Base-by-base conservation (phyloP, 352 stramenopile species). In the Globisporangium cystogenes region DNA sequence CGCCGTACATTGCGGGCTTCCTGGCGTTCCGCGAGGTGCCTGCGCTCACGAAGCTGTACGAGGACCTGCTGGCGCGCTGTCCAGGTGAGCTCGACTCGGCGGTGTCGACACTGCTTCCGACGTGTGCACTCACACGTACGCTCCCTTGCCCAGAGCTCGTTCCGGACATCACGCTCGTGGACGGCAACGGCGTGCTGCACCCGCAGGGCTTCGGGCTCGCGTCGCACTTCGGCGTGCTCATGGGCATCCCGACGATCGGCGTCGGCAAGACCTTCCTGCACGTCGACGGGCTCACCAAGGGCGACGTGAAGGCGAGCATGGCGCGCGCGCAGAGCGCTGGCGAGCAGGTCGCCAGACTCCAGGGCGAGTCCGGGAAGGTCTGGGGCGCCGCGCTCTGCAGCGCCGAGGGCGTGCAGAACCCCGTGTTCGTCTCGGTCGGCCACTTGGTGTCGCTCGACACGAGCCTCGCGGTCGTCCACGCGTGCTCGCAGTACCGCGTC, bases 141-240 rank as follows among this genome's bases (percentile, higher is more conserved):
- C 26, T 31, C 36, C n/a, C 23, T 16, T 44, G 4, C 8, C n/a
- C 51, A 86, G 81, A 88, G 37, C 53, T 84, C 20, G 66, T 75
- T 27, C 93, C 95, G 21, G 70, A 95, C 36, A 74, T 97, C 27
- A 89, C 91, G 31, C 67, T 98, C 16, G 94, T 98, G 4, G 95
- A 98, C 65, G 95, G 95, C 21, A 94, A 94, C 41, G 83, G 83
- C 24, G 53, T 90, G 18, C 65, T 94, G 49, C 95, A 98, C 54
- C 86, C 90, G 14, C 70, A 93, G 37, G 77, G 85, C 40, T 97
- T 97, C 55, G 93, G 95, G 6, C 72, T 98, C 2, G 95, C 95
- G 14, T 97, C 83, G 31, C 93, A 97, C 68, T 82, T 98, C 35
- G 93, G 93, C 18, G 90, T 98, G 23, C 68, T 95, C 8, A 79